Conservation (phyloP, 495 filamentous ascomycete genomes). For the Aspergillus conjunctus region DNA sequence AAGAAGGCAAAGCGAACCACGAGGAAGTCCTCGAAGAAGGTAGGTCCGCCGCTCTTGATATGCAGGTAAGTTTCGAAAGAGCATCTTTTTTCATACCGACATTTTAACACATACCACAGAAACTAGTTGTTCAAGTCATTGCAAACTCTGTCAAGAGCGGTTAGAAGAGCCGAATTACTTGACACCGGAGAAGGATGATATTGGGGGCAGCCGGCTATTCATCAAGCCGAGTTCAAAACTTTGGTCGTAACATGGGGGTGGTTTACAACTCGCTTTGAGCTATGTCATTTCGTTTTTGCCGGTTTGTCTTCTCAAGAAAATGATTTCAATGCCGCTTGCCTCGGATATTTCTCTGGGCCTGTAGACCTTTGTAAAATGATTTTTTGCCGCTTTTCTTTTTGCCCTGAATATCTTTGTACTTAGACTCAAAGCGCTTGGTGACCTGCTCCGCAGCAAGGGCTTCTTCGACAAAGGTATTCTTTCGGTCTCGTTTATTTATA, state of each 20-base stretch:
- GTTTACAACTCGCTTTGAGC: not conserved
- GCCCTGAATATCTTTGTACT: constrained; percentile 69
- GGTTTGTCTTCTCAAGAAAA: not conserved
- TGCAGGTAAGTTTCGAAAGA: constrained; percentile 56
- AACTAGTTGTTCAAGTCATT: constrained; percentile 43
- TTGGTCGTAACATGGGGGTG: not conserved
- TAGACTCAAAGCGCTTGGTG: constrained; percentile 64
- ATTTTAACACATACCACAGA: constrained; percentile 36
- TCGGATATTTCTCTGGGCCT: constrained; percentile 54
- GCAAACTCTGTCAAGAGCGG: constrained; percentile 11
- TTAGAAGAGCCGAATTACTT: not conserved
- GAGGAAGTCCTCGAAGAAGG: constrained; percentile 72
- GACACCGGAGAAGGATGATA: not conserved
- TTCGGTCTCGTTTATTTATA: constrained; percentile 82
- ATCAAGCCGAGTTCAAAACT: not conserved
- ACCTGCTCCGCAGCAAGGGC: constrained; percentile 66
- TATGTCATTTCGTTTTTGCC: no score
- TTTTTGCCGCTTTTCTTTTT: constrained; percentile 73
- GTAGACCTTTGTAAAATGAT: constrained; percentile 67
- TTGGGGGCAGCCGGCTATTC: not conserved
- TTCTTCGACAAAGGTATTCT: constrained; percentile 89
- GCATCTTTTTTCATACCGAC: not conserved
- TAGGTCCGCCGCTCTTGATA: constrained; percentile 60
- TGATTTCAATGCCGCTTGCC: constrained; percentile 24
- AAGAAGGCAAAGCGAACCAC: constrained; percentile 69